Evolutionary conservation across 345 rosid species (phyloP).

Genomic region (Balakata baccata): DNA sequence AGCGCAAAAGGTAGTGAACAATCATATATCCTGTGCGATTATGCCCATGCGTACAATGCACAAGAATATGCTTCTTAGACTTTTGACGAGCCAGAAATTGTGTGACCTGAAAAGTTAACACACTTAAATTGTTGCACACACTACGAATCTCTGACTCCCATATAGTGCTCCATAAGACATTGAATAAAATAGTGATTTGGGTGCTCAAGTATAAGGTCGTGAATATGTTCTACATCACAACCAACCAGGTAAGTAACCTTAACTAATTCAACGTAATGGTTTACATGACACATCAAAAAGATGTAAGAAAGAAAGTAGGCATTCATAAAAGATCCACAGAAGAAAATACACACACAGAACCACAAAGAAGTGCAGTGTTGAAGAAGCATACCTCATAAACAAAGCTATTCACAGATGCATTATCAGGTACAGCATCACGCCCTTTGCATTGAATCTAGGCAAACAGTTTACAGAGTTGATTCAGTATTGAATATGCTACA

Average conservation of each 20-base stretch:
- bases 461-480: slow-evolving; percentile 23
- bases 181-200: background rate
- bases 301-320: background rate
- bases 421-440: slow-evolving; percentile 86
- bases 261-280: background rate
- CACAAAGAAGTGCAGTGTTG: background rate
- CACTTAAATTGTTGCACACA: background rate
- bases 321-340: background rate
- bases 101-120: slow-evolving; percentile 50
- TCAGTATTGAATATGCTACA: background rate
- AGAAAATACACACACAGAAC: background rate
- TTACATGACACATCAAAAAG: background rate
- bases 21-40: slow-evolving; percentile 98
- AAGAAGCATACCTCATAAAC: slow-evolving; percentile 68
- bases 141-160: background rate
- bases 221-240: background rate
- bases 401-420: slow-evolving; percentile 77
- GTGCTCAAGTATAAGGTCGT: background rate
- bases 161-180: background rate
- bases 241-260: background rate
- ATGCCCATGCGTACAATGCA: slow-evolving; percentile 98
- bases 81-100: slow-evolving; percentile 72
- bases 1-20: slow-evolving; percentile 88
- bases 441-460: slow-evolving; percentile 88
- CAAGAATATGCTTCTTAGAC: slow-evolving; percentile 78